Conservation (phyloP, 768 basidiomycete genomes). For the Boletus pseudo-olivaceus region DNA sequence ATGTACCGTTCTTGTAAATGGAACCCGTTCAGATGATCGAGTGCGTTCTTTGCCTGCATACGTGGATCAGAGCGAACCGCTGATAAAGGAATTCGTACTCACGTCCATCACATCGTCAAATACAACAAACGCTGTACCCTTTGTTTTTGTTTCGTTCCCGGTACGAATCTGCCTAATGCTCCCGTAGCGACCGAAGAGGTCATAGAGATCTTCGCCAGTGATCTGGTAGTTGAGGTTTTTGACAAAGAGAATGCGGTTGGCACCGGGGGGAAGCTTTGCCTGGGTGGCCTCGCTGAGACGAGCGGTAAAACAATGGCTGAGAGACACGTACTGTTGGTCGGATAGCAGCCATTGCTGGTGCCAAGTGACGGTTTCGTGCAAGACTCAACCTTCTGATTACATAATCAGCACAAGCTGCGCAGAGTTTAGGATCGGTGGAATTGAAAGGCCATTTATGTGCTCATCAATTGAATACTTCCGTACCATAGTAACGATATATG, state of each 20-base stretch:
- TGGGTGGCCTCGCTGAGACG: conserved; percentile 25
- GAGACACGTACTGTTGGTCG: conserved; percentile 56
- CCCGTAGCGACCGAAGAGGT: conserved; percentile 96
- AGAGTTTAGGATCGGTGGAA: not conserved
- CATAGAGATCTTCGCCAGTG: conserved; percentile 91
- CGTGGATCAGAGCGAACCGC: conserved; percentile 13
- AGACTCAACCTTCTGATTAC: conserved; percentile 10
- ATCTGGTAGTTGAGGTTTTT: conserved; percentile 93
- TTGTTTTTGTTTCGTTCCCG: conserved; percentile 88
- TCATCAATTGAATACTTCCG: not conserved
- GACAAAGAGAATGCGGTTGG: conserved; percentile 88
- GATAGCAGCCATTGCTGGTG: conserved; percentile 53
- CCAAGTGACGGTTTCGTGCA: conserved; percentile 6
- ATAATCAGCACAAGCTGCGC: conserved; percentile 11
- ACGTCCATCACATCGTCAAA: conserved; percentile 97
- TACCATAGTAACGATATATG: not conserved
- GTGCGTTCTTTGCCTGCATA: conserved; percentile 86
- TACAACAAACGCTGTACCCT: conserved; percentile 95
- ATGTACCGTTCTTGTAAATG: conserved; percentile 98
- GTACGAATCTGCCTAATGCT: conserved; percentile 94
- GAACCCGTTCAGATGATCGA: conserved; percentile 96
- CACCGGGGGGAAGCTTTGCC: conserved; percentile 89
- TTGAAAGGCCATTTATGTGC: not conserved
- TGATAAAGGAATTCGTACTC: conserved; percentile 26
- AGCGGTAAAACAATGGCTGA: not conserved